These are phyloP conservation scores for Cicer bijugum DNA, from an alignment of 306 rosid species.

Conservation along the genomic window DNA sequence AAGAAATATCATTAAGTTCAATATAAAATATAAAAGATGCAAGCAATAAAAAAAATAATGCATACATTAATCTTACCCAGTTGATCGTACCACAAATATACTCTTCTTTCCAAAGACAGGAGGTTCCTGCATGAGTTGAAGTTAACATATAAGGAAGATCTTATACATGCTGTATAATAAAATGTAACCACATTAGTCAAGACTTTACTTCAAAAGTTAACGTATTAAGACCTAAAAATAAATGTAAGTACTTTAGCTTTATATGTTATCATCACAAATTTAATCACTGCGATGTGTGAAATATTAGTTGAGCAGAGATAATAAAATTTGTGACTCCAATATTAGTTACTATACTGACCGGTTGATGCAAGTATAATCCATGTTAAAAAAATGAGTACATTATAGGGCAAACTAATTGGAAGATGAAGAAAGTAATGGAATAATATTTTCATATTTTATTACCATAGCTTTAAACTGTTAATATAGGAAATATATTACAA, in stretches of 20 bases:
- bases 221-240: constrained; percentile 14
- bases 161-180: constrained; percentile 9
- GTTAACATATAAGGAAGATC: constrained; percentile 34
- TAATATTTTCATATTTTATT: no score
- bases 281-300: constrained; percentile 3
- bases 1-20: constrained; percentile 17
- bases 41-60: constrained; percentile 18
- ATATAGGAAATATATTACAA: no score
- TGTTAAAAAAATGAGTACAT: not conserved
- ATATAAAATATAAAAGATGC: constrained; percentile 17
- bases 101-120: constrained; percentile 96
- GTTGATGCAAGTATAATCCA: constrained; percentile 1
- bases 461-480: no score
- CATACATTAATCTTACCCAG: constrained; percentile 64
- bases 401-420: constrained; percentile 5
- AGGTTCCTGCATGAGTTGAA: constrained; percentile 77
- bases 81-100: constrained; percentile 74
- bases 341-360: constrained; percentile 11
- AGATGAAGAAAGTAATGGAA: no score
- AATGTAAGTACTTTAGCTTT: constrained; percentile 23
- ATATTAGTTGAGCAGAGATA: constrained; percentile 19
- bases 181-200: constrained; percentile 15
- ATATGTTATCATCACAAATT: not conserved
- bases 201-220: constrained; percentile 8
- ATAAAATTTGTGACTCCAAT: constrained; percentile 11